Base-by-base conservation (phyloP, 1,284 basidiomycete genomes). In the Moniliella sp. region DNA sequence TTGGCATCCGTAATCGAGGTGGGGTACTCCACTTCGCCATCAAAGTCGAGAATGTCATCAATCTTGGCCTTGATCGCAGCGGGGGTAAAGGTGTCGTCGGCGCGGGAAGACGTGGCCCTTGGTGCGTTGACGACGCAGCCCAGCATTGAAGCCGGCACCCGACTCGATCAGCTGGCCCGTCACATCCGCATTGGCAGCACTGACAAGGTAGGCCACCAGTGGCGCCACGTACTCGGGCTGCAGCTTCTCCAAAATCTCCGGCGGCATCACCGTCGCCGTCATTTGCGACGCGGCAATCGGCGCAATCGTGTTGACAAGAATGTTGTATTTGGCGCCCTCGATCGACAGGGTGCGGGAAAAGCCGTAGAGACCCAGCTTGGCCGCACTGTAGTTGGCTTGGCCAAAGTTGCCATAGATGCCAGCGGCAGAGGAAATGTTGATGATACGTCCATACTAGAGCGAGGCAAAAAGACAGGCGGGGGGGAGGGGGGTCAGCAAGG, bases 161-260 rank as follows among this genome's bases (percentile, higher is more conserved):
- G 86, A 71, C 65, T 97, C 88, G 49, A 88, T 94, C 25, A 88
- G 69, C 49, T 76, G 75, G 17, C 91, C 91, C 27, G 70, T 76
- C 1, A 78, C 76, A 37, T 86, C 42, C 18, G 45, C 38, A 50
- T 58, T 58, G 39, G 48, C 44, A 17, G 35, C 49, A 16, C 50
- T 54, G 32, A 42, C 40, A 31, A 58, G 52, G 47, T 44, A 58
- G 27, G 51, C 46, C 17, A 50, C 56, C 40, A 97, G 75, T 2
- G 91, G 86, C 1, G 83, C 84, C 29, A 99, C 78, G 45, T 77
- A 83, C 56, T 83, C 80, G 21, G 91, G 91, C 71, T 80, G 81
- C 33, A 97, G 65, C 50, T 82, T 76, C 31, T 74, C 77, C 41
- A 99, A 74, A 71, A 94, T 77, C 43, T 97, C 88, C n/a, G 80